A percentile compares a stretch with the other conserved stretches of the same genome.
These are phyloP conservation scores for Phlebiopsis flavidoalba DNA, from an alignment of 768 basidiomycete species.

Conservation along the genomic window DNA sequence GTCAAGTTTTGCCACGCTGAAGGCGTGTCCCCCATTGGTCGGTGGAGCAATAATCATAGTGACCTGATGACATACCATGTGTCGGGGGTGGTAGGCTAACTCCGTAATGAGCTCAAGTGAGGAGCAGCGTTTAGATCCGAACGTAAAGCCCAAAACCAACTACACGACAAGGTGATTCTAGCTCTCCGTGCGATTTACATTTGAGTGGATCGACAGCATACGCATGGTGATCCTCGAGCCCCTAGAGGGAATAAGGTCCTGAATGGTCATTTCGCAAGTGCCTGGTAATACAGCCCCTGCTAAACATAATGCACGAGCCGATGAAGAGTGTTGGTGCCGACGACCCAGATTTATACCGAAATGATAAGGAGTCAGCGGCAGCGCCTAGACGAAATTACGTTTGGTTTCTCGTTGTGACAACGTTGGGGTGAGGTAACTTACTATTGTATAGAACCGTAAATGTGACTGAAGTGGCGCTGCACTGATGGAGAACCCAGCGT, in stretches of 20 bases:
- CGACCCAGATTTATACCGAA: conserved; percentile 63
- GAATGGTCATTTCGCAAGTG: conserved; percentile 39
- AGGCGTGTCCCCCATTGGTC: conserved; percentile 27
- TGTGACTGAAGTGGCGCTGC: conserved; percentile 54
- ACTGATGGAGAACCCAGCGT: conserved; percentile 55
- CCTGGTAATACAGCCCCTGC: conserved; percentile 56
- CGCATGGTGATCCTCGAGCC: conserved; percentile 51
- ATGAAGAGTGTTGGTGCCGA: conserved; percentile 51
- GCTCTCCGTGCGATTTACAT: neutral
- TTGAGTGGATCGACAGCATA: conserved; percentile 23
- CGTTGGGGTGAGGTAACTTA: conserved; percentile 6
- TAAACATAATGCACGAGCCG: conserved; percentile 60
- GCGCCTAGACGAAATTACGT: conserved; percentile 31
- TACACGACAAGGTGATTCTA: conserved; percentile 19
- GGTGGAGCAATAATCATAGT: neutral
- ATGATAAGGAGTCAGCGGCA: conserved; percentile 58
- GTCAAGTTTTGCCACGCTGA: conserved; percentile 50
- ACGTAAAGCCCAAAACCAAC: conserved; percentile 61
- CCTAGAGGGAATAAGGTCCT: conserved; percentile 54
- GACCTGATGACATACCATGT: conserved; percentile 36
- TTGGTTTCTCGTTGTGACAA: neutral
- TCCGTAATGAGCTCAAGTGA: conserved; percentile 61
- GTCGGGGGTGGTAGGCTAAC: conserved; percentile 69
- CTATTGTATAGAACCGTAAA: conserved; percentile 23
- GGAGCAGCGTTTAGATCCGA: conserved; percentile 59